A percentile compares a stretch with the other conserved stretches of the same genome.
Evolutionary conservation across 345 rosid genomes (phyloP).

Genomic region (Corchorus capsularis): DNA sequence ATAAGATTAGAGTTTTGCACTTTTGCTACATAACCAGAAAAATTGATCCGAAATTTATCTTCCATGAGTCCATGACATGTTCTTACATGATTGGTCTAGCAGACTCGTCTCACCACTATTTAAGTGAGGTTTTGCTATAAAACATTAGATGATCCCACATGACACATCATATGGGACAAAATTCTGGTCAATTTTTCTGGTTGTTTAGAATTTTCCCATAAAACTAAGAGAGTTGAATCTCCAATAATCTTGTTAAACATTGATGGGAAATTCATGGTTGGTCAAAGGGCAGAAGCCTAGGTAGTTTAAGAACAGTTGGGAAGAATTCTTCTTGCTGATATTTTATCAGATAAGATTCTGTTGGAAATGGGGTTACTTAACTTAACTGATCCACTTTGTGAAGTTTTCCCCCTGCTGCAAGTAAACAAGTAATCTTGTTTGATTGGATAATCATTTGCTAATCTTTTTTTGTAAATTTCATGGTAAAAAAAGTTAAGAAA

Average conservation of each 20-base stretch:
- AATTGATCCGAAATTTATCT: too few species aligned
- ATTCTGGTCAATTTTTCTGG: too few species aligned
- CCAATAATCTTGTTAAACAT: too few species aligned
- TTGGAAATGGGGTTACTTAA: not conserved
- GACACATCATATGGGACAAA: too few species aligned
- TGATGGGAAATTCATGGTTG: not conserved
- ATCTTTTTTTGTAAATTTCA: not conserved
- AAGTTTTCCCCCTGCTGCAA: slow-evolving; percentile 4
- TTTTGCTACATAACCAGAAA: too few species aligned
- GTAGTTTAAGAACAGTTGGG: not conserved
- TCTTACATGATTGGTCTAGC: too few species aligned
- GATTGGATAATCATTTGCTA: not conserved
- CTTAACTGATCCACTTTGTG: not conserved
- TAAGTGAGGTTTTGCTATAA: too few species aligned
- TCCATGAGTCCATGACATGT: too few species aligned
- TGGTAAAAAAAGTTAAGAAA: not conserved
- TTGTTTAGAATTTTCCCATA: too few species aligned
- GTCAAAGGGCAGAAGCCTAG: not conserved
- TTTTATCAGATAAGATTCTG: not conserved
- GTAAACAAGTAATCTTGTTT: not conserved
- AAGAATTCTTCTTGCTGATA: not conserved
- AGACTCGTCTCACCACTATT: too few species aligned
- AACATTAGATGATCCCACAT: too few species aligned
- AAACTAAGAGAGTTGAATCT: not conserved
- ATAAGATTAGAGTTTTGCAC: too few species aligned